Percentiles rank a stretch among this genome's conserved stretches.
phyloP scores from a whole-genome alignment of 2,329 filamentous ascomycete genomes.

The Fusarium fracticaudum region DNA sequence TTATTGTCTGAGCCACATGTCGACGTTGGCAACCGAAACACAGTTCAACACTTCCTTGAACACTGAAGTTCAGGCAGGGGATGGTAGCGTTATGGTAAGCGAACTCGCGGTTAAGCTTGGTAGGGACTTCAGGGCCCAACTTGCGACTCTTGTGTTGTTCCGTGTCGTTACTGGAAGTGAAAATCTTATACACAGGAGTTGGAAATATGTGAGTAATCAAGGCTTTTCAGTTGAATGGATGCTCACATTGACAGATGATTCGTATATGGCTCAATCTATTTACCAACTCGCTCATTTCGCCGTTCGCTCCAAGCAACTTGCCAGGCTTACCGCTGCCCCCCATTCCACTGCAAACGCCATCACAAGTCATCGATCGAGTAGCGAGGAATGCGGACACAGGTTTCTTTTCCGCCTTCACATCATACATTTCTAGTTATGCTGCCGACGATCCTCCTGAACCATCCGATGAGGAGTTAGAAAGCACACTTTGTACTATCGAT shows the following conservation, averaged over 20 bases:
- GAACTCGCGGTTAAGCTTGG: slow-evolving; percentile 97
- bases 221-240: not conserved
- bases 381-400: slow-evolving; percentile 81
- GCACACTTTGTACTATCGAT: slow-evolving; percentile 92
- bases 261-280: slow-evolving; percentile 96
- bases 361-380: slow-evolving; percentile 90
- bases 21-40: slow-evolving; percentile 79
- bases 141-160: slow-evolving; percentile 96
- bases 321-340: slow-evolving; percentile 75
- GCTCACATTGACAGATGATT: slow-evolving; percentile 68
- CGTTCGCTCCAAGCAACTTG: slow-evolving; percentile 74
- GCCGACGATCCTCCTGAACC: slow-evolving; percentile 97
- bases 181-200: slow-evolving; percentile 76
- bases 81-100: slow-evolving; percentile 97
- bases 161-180: slow-evolving; percentile 89
- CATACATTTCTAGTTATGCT: slow-evolving; percentile 98
- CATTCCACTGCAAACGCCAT: slow-evolving; percentile 90
- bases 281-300: slow-evolving; percentile 89
- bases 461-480: slow-evolving; percentile 95
- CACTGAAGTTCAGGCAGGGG: slow-evolving; percentile 91
- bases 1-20: slow-evolving; percentile 89
- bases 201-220: slow-evolving; percentile 74
- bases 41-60: slow-evolving; percentile 88
- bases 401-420: slow-evolving; percentile 92
- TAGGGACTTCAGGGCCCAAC: slow-evolving; percentile 89